These are phyloP conservation scores for Cladophialophora chaetospira DNA, from an alignment of 2,329 filamentous ascomycete genomes.

Conservation along the genomic window DNA sequence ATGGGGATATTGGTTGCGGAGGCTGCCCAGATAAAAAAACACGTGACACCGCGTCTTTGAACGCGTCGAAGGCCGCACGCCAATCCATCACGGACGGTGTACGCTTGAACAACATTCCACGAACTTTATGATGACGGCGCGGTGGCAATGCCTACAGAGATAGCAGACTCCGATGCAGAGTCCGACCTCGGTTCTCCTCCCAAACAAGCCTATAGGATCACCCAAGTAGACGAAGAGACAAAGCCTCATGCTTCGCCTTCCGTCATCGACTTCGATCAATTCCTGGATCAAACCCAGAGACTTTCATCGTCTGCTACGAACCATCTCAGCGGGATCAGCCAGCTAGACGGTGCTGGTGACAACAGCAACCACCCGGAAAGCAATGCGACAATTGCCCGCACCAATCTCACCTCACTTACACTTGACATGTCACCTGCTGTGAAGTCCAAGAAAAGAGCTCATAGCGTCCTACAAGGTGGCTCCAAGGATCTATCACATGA, in stretches of 20 bases:
- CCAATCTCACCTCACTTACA: neutral
- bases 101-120: constrained; percentile 4
- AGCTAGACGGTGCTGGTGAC: neutral
- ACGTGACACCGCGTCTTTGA: constrained; percentile 1
- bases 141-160: constrained; percentile 27
- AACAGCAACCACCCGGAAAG: neutral
- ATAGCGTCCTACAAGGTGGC: constrained; percentile 14
- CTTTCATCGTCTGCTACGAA: constrained; percentile 21
- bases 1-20: too few species aligned
- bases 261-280: constrained; percentile 28
- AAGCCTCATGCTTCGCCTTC: constrained; percentile 13
- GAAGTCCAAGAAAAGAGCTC: constrained; percentile 21
- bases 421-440: neutral
- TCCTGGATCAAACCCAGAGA: constrained; percentile 28
- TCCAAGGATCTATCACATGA: neutral
- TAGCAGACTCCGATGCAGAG: constrained; percentile 33
- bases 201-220: constrained; percentile 3
- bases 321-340: neutral
- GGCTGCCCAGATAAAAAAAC: neutral
- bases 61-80: too few species aligned
- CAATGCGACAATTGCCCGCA: neutral
- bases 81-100: too few species aligned
- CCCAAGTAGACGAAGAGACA: neutral
- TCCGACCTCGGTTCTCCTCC: constrained; percentile 24
- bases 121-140: neutral